Percentiles rank a stretch among this genome's conserved stretches.
Conservation (phyloP, 2,329 filamentous ascomycete genomes). For the Pseudocercospora ulei region DNA sequence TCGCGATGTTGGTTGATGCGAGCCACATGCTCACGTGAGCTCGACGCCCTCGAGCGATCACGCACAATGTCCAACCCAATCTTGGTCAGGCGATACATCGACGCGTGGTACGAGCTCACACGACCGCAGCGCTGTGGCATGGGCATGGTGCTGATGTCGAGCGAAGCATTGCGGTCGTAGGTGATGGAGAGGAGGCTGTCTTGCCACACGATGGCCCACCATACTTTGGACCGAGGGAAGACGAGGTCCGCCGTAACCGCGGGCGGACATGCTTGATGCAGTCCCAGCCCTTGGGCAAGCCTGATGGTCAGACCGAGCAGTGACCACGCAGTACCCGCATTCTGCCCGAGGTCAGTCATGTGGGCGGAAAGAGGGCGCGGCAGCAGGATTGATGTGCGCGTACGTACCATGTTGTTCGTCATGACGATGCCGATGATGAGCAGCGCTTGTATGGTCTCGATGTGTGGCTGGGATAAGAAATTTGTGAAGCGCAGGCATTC, state of each 20-base stretch:
- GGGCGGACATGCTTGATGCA: conserved; percentile 50
- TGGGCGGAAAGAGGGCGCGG: conserved; percentile 4
- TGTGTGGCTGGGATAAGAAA: conserved; percentile 52
- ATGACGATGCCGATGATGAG: conserved; percentile 51
- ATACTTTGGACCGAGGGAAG: conserved; percentile 35
- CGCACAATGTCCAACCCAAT: conserved; percentile 53
- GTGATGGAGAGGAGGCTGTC: conserved; percentile 55
- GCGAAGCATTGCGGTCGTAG: conserved; percentile 52
- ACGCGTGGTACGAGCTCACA: conserved; percentile 50
- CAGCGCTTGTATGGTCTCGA: conserved; percentile 54
- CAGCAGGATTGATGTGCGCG: conserved; percentile 8
- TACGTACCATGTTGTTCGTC: conserved; percentile 31
- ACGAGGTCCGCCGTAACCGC: conserved; percentile 43
- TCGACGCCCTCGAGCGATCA: conserved; percentile 47
- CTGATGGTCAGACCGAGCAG: conserved; percentile 52
- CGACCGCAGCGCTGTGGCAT: conserved; percentile 34
- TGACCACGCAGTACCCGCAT: conserved; percentile 55
- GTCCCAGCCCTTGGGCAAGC: conserved; percentile 51
- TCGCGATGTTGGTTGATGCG: conserved; percentile 50
- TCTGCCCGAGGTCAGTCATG: conserved; percentile 37
- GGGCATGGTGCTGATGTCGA: conserved; percentile 41
- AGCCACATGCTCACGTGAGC: conserved; percentile 44
- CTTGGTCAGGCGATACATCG: conserved; percentile 48
- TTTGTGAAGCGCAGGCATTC: conserved; percentile 56
- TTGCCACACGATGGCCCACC: conserved; percentile 57